Conservation (phyloP, 177 flowering plant genomes). For the Tripterygium wilfordii region DNA sequence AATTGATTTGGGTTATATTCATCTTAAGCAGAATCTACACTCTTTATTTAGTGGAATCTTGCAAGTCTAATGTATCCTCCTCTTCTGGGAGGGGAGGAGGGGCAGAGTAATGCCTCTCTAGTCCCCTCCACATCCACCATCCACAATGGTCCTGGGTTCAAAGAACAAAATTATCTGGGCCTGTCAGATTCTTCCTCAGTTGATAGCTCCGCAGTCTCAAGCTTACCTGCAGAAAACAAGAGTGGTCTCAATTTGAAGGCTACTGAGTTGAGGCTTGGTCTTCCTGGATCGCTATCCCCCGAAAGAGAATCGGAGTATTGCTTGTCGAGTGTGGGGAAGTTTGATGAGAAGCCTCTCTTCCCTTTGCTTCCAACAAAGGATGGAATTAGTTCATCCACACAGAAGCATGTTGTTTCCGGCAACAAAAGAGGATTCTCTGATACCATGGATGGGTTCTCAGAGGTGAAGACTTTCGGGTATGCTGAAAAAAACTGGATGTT, state of each 20-base stretch:
- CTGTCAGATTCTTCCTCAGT: conserved; percentile 80
- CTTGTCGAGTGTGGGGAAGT: conserved; percentile 32
- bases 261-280: conserved; percentile 91
- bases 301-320: conserved; percentile 45
- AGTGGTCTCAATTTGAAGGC: conserved; percentile 64
- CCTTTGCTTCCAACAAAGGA: conserved; percentile 67
- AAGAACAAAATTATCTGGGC: conserved; percentile 77
- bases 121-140: conserved; percentile 40
- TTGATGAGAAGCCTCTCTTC: conserved; percentile 79
- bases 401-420: conserved; percentile 54
- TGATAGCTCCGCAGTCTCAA: conserved; percentile 61
- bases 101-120: conserved; percentile 35
- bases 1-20: no score
- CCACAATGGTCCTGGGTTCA: conserved; percentile 39
- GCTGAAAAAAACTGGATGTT: conserved; percentile 65
- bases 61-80: conserved; percentile 66
- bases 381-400: conserved; percentile 33
- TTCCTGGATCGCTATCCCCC: conserved; percentile 89
- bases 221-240: conserved; percentile 39
- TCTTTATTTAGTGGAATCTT: no score
- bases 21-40: no score
- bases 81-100: conserved; percentile 49
- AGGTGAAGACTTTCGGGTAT: conserved; percentile 30
- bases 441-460: conserved; percentile 60
- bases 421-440: conserved; percentile 89